Evolutionary conservation across 2,329 filamentous ascomycete genomes (phyloP).

Genomic region (Plectosphaerella sp.): DNA sequence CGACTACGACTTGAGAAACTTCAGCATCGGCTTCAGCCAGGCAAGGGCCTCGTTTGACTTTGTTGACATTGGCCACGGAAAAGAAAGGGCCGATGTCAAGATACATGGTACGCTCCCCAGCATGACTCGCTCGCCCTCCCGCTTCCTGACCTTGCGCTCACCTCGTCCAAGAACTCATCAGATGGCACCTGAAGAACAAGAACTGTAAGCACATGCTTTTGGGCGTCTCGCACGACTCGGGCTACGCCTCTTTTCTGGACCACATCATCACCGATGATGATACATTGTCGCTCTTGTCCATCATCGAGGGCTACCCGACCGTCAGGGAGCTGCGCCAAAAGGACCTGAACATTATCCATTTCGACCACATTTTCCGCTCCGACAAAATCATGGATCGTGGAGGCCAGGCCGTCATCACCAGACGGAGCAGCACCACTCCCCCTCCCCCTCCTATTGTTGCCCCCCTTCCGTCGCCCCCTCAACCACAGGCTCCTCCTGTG

Average conservation of each 20-base stretch:
- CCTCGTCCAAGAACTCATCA: conserved; percentile 36
- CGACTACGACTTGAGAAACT: conserved; percentile 46
- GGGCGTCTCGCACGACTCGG: conserved; percentile 57
- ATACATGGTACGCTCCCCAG: conserved; percentile 44
- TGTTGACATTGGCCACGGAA: conserved; percentile 56
- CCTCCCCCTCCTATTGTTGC: conserved; percentile 2
- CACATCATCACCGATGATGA: conserved; percentile 43
- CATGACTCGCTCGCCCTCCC: not conserved
- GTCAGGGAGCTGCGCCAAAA: conserved; percentile 45
- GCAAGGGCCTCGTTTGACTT: conserved; percentile 57
- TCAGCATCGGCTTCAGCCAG: conserved; percentile 57
- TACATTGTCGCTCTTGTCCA: conserved; percentile 38
- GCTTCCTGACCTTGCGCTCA: not conserved
- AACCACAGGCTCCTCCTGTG: not conserved
- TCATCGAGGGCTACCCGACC: conserved; percentile 50
- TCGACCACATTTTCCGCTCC: conserved; percentile 44
- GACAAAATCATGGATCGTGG: conserved; percentile 43
- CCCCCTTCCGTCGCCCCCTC: not conserved
- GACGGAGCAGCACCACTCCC: conserved; percentile 3
- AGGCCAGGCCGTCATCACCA: conserved; percentile 10
- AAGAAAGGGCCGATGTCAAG: conserved; percentile 56
- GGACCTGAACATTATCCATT: conserved; percentile 41
- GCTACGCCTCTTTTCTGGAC: conserved; percentile 56
- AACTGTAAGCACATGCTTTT: conserved; percentile 60
- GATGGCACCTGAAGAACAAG: conserved; percentile 54